These are phyloP conservation scores for Beauveria sp. DNA, from an alignment of 2,329 filamentous ascomycete genomes.

Conservation along the genomic window DNA sequence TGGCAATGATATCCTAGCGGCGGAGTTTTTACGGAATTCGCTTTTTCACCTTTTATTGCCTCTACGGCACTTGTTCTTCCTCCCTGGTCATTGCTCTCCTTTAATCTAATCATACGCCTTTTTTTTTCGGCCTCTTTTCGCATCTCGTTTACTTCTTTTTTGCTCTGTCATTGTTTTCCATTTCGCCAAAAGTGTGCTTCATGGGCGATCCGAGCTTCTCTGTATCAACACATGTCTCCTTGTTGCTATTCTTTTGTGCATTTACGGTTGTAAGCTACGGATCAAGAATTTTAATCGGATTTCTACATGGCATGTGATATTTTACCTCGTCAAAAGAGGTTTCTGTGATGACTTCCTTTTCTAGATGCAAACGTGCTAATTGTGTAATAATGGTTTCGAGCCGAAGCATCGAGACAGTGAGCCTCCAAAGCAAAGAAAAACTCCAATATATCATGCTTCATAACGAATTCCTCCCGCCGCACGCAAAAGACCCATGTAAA, in stretches of 20 bases:
- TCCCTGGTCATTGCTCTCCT: not conserved
- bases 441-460: constrained; percentile 2
- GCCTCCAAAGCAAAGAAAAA: not conserved
- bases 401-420: not conserved
- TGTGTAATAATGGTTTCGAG: not conserved
- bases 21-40: constrained; percentile 6
- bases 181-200: no score
- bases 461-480: not conserved
- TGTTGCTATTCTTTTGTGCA: no score
- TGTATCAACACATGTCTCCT: no score
- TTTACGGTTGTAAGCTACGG: no score
- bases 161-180: no score
- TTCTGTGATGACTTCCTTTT: not conserved
- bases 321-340: not conserved
- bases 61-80: not conserved
- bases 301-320: not conserved
- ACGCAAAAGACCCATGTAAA: not conserved
- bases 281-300: not conserved
- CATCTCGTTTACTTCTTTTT: not conserved
- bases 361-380: not conserved
- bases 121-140: not conserved
- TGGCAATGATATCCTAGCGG: constrained; percentile 11
- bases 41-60: not conserved
- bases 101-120: not conserved
- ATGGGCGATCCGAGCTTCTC: no score